Conservation (phyloP, 2,329 filamentous ascomycete species). For the Purpureocillium lavendulum region DNA sequence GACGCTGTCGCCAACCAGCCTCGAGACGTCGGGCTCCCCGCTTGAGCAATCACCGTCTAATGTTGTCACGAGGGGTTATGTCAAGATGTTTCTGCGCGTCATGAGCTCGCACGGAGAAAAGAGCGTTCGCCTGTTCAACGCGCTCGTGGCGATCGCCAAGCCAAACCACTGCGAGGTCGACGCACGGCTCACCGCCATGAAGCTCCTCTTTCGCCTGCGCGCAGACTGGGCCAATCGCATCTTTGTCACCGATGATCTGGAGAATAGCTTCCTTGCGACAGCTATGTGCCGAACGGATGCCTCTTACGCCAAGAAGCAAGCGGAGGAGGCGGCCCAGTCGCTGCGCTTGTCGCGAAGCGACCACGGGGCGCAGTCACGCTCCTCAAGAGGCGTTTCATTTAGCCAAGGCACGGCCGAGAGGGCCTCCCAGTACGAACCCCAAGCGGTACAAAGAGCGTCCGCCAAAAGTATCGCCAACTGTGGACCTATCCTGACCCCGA, state of each 20-base stretch:
- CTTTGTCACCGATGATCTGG: slow-evolving; percentile 60
- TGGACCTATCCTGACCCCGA: slow-evolving; percentile 52
- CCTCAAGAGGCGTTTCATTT: slow-evolving; percentile 44
- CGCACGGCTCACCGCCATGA: slow-evolving; percentile 66
- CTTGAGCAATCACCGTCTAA: slow-evolving; percentile 52
- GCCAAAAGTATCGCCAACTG: slow-evolving; percentile 37
- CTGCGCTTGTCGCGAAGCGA: slow-evolving; percentile 36
- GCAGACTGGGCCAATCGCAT: slow-evolving; percentile 75
- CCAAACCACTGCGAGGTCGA: slow-evolving; percentile 54
- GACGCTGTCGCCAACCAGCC: slow-evolving; percentile 11
- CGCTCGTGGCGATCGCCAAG: slow-evolving; percentile 55
- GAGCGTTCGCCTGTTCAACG: slow-evolving; percentile 52
- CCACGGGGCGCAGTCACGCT: slow-evolving; percentile 25
- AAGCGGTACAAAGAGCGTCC: slow-evolving; percentile 26
- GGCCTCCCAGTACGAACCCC: slow-evolving; percentile 29
- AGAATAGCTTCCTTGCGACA: slow-evolving; percentile 65
- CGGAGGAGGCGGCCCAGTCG: slow-evolving; percentile 41
- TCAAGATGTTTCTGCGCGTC: slow-evolving; percentile 67
- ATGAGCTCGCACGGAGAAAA: slow-evolving; percentile 61
- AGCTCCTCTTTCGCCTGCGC: slow-evolving; percentile 71
- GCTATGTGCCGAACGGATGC: slow-evolving; percentile 59
- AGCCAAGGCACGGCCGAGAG: slow-evolving; percentile 38
- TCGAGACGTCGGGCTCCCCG: slow-evolving; percentile 11
- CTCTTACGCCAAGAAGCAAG: slow-evolving; percentile 40
- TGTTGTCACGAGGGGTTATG: slow-evolving; percentile 62